Percentiles rank a stretch among this genome's conserved stretches.
phyloP scores from a whole-genome alignment of 805 yeast species.

The Blastobotrys attinorum region DNA sequence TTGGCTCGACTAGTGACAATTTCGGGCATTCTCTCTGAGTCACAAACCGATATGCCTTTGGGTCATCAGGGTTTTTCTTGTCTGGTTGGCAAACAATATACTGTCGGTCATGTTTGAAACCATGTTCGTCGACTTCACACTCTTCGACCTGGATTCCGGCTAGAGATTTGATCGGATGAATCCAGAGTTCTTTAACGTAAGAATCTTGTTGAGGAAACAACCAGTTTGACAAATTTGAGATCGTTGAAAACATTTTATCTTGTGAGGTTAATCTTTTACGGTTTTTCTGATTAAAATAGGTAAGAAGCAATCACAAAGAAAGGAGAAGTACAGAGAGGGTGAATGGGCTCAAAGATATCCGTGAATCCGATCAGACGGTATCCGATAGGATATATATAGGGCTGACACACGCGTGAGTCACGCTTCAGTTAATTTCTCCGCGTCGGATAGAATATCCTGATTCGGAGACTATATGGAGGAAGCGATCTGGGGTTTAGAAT shows the following conservation, averaged over 20 bases:
- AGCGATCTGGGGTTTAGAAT: too few species aligned
- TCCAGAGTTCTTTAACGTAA: constrained; percentile 12
- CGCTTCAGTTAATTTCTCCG: too few species aligned
- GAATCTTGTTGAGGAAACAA: background rate
- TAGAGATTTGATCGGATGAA: constrained; percentile 30
- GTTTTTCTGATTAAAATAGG: too few species aligned
- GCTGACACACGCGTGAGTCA: too few species aligned
- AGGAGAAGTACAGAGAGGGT: too few species aligned
- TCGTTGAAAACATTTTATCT: background rate
- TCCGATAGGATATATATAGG: too few species aligned
- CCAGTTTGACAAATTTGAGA: background rate
- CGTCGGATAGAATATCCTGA: too few species aligned
- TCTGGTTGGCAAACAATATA: constrained; percentile 23
- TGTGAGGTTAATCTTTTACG: too few species aligned
- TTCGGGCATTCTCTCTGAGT: constrained; percentile 27
- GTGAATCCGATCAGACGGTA: too few species aligned
- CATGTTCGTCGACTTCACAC: constrained; percentile 23
- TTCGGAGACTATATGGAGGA: too few species aligned
- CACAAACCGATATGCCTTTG: constrained; percentile 13
- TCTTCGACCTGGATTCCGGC: constrained; percentile 23
- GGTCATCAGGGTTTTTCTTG: constrained; percentile 4
- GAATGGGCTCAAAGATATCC: too few species aligned
- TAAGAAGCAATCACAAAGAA: too few species aligned
- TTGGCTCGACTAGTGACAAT: constrained; percentile 20
- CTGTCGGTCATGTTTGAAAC: constrained; percentile 27